Base-by-base conservation (phyloP, 768 basidiomycete genomes). In the Hemileccinum impolitum region DNA sequence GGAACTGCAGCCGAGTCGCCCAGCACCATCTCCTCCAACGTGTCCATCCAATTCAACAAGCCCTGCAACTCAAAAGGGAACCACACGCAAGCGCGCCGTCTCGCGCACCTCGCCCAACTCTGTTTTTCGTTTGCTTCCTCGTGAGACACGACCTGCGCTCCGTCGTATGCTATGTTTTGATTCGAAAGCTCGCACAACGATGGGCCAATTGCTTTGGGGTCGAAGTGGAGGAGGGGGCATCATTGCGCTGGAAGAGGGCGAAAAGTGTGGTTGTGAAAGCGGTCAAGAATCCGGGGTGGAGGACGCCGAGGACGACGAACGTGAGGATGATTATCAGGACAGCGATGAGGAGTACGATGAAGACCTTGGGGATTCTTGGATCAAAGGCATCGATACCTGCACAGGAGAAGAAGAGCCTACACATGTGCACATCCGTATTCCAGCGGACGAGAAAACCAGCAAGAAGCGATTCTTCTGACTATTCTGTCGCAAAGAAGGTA, bases 101-200 rank as follows among this genome's bases (percentile, higher is more conserved):
- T 69, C 67, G 12, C 26, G 39, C 21, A 63, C 67, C 4, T 67
- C 67, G 3, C 67, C 65, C 23, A 95, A 98, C 66, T 94, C 92
- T 8, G 96, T 99, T 62, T 98, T 99, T 77, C 84, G 95, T 17
- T 76, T 98, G 10, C 78, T 99, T 19, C 96, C 96, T 2, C 85
- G 96, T 46, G 95, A 99, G 71, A 84, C 92, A 13, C 81, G 96
- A 35, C 78, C 85, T 7, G 91, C 89, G 13, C 77, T 99, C 51
- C 87, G 92, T 50, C 81, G 94, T 46, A 99, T 99, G 96, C 75
- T 99, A 58, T 85, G 82, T 58, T 81, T 97, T 41, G 95, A 98
- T 62, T 90, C 95, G 4, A 73, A 78, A 15, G 81, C 85, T 41
- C 84, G 96, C 35, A 95, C 93, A 65, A 97, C 96, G 25, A 79